phyloP scores from a whole-genome alignment of 2,329 filamentous ascomycete species.

The Aureobasidium sp. region DNA sequence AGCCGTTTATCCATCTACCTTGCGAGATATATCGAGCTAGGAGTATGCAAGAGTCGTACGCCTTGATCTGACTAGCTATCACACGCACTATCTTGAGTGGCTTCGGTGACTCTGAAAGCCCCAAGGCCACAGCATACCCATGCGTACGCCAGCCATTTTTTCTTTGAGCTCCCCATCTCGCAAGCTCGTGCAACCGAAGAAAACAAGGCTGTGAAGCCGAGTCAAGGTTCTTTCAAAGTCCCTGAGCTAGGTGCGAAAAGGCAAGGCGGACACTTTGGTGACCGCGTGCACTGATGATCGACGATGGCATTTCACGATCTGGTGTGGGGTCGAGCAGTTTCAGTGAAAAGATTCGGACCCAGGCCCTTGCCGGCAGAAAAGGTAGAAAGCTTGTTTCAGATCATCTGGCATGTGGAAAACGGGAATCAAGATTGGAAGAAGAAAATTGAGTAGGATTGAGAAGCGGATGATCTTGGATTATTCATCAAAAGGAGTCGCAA shows the following conservation, averaged over 20 bases:
- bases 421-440: neutral
- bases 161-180: neutral
- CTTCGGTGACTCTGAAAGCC: neutral
- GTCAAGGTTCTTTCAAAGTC: conserved; percentile 8
- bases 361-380: neutral
- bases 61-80: neutral
- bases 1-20: neutral
- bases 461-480: neutral
- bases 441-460: neutral
- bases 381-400: neutral
- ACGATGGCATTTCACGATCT: neutral
- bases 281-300: neutral
- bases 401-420: neutral
- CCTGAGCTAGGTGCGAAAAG: neutral
- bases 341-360: neutral
- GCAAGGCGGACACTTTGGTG: neutral
- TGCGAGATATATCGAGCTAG: neutral
- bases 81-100: neutral
- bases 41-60: neutral
- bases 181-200: neutral
- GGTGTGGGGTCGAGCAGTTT: conserved; percentile 1
- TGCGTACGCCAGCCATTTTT: neutral
- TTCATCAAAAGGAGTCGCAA: neutral
- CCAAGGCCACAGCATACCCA: no score
- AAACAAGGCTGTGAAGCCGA: neutral